Conservation (phyloP, 495 filamentous ascomycete species). For the Xylaria intraflava region DNA sequence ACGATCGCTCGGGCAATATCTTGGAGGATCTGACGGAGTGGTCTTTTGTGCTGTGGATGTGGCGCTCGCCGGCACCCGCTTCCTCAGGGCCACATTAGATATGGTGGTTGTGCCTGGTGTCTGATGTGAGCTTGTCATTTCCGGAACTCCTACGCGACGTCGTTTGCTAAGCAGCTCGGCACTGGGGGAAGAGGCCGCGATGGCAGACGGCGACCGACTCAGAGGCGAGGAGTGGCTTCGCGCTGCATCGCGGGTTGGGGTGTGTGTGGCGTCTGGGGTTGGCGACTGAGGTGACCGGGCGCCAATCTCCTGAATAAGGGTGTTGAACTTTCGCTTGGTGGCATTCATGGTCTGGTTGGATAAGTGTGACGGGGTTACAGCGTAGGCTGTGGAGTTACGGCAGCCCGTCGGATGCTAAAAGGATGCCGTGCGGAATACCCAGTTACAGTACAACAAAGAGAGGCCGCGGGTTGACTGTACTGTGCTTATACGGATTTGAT, state of each 20-base stretch:
- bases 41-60: constrained; percentile 11
- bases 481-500: too few species aligned
- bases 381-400: neutral
- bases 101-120: constrained; percentile 23
- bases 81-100: constrained; percentile 38
- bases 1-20: constrained; percentile 79
- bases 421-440: neutral
- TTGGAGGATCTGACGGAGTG: constrained; percentile 32
- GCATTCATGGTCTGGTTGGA: constrained; percentile 40
- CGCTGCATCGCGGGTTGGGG: constrained; percentile 10
- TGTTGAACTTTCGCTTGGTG: constrained; percentile 53
- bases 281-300: constrained; percentile 25
- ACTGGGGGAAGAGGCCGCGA: constrained; percentile 13
- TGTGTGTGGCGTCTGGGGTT: constrained; percentile 11
- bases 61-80: constrained; percentile 24
- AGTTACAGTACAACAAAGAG: too few species aligned
- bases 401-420: too few species aligned
- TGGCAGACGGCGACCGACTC: constrained; percentile 17
- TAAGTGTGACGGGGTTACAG: neutral
- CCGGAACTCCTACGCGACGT: constrained; percentile 35
- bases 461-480: too few species aligned
- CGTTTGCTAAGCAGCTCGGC: constrained; percentile 40
- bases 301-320: constrained; percentile 47
- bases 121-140: constrained; percentile 17
- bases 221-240: constrained; percentile 14